These are phyloP conservation scores for Pyrus betulifolia DNA, from an alignment of 306 rosid species.

Conservation along the genomic window DNA sequence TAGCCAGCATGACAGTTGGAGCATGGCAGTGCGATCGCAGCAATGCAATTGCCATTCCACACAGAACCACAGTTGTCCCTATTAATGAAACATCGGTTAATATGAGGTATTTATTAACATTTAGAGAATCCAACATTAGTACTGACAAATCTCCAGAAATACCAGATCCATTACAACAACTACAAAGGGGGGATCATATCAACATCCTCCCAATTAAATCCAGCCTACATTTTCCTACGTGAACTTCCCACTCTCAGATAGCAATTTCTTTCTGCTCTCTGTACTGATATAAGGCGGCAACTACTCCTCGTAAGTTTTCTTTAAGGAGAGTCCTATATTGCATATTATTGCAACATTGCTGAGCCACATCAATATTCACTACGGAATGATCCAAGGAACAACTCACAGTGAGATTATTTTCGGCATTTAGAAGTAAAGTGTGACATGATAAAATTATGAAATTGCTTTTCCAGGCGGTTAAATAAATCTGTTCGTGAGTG, in stretches of 20 bases:
- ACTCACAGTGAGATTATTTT: neutral
- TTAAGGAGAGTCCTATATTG: neutral
- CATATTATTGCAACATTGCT: neutral
- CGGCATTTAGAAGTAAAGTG: neutral
- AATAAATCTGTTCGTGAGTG: neutral
- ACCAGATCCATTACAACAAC: neutral
- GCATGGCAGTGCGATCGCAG: conserved; percentile 73
- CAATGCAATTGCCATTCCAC: conserved; percentile 65
- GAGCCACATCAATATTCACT: neutral
- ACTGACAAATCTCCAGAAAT: neutral
- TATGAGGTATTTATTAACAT: neutral
- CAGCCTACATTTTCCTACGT: neutral
- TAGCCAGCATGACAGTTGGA: conserved; percentile 78
- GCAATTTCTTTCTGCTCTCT: neutral
- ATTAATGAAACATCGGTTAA: conserved; percentile 15
- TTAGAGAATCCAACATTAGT: neutral
- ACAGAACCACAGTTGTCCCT: conserved; percentile 82
- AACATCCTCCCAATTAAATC: neutral
- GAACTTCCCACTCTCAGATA: neutral
- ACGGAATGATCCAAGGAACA: neutral
- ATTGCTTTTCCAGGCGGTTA: neutral
- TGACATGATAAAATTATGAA: neutral
- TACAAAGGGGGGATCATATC: neutral
- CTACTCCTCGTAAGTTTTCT: neutral
- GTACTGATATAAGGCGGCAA: neutral